Conservation (phyloP, 345 rosid genomes). For the Acer saccharum region DNA sequence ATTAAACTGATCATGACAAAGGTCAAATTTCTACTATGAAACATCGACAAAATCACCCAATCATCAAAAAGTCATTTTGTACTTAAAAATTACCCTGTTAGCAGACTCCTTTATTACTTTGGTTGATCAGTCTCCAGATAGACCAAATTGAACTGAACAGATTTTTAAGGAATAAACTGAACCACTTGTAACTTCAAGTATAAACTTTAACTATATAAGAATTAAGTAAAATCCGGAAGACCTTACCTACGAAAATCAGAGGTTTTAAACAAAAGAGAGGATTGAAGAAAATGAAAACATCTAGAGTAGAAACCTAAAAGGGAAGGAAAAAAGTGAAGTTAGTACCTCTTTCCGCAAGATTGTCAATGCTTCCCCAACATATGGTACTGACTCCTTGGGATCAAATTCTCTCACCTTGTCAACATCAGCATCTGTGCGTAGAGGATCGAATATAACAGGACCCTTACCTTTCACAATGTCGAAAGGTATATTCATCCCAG, state of each 20-base stretch:
- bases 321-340: neutral
- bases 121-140: too few relatives aligned
- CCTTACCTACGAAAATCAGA: neutral
- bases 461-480: slow-evolving; percentile 98
- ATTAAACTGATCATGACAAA: too few relatives aligned
- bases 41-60: neutral
- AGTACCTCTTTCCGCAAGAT: slow-evolving; percentile 83
- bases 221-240: neutral
- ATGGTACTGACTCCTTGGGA: slow-evolving; percentile 89
- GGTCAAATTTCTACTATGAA: neutral
- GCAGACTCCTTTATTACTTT: neutral
- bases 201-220: neutral
- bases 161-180: neutral
- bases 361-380: slow-evolving; percentile 92
- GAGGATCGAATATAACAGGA: slow-evolving; percentile 82
- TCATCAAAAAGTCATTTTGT: neutral
- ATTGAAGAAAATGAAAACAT: slow-evolving; percentile 1
- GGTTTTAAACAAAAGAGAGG: slow-evolving; percentile 7
- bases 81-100: neutral
- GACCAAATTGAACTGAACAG: neutral
- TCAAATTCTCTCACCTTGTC: slow-evolving; percentile 77
- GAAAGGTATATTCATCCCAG: slow-evolving; percentile 99
- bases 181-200: neutral
- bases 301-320: slow-evolving; percentile 6
- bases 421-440: slow-evolving; percentile 70